phyloP scores from a whole-genome alignment of 2,329 filamentous ascomycete species.

The Xylariaceae sp. region DNA sequence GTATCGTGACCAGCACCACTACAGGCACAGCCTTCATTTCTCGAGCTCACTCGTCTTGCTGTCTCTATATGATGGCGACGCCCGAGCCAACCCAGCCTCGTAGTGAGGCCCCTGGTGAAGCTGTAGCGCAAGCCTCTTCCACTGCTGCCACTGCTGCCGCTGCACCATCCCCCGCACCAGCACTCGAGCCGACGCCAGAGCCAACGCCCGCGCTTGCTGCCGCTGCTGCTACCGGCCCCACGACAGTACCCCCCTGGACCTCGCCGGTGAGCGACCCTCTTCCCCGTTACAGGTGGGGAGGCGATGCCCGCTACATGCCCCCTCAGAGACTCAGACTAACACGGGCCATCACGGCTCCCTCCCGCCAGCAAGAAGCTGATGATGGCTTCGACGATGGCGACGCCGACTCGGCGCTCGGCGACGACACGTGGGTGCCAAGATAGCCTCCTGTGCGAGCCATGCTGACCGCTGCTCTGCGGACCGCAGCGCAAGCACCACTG shows the following conservation, averaged over 20 bases:
- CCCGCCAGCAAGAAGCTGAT: constrained; percentile 10
- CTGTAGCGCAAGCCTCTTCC: background rate
- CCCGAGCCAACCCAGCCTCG: too few species aligned
- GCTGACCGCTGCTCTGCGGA: background rate
- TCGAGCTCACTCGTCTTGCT: too few species aligned
- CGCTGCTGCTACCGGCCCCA: too few species aligned
- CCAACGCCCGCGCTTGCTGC: too few species aligned
- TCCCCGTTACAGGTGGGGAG: background rate
- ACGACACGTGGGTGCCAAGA: constrained; percentile 17
- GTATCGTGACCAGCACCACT: too few species aligned
- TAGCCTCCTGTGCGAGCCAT: background rate
- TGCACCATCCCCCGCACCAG: background rate
- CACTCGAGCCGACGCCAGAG: too few species aligned
- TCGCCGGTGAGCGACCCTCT: constrained; percentile 7
- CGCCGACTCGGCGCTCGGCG: constrained; percentile 20
- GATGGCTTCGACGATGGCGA: constrained; percentile 11
- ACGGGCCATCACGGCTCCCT: constrained; percentile 5
- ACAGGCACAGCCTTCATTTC: too few species aligned
- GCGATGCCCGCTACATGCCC: background rate
- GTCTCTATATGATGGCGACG: too few species aligned
- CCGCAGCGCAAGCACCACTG: constrained; percentile 16
- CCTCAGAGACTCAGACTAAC: background rate
- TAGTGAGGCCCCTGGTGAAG: background rate
- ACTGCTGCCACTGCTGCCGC: background rate
- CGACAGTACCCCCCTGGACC: constrained; percentile 11